A percentile compares a stretch with the other conserved stretches of the same genome.
These are phyloP conservation scores for Solanum hybrid DNA, from an alignment of 305 asterid genomes.

Conservation along the genomic window DNA sequence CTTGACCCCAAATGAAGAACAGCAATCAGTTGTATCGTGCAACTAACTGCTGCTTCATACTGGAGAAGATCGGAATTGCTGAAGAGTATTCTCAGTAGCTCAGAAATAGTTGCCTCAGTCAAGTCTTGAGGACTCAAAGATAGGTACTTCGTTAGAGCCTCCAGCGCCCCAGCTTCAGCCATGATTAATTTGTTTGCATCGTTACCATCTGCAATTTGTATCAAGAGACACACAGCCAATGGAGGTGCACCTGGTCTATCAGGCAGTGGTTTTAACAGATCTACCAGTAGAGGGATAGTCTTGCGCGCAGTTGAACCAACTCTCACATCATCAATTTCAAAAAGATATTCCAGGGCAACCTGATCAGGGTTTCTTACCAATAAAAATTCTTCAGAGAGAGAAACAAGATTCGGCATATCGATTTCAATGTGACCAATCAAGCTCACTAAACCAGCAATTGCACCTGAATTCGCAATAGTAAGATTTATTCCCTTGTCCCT, in stretches of 20 bases:
- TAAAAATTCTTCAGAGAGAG: constrained; percentile 65
- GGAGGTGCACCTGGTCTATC: constrained; percentile 87
- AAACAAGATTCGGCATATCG: constrained; percentile 53
- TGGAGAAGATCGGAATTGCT: constrained; percentile 51
- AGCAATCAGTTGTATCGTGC: constrained; percentile 71
- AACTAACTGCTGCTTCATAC: constrained; percentile 54
- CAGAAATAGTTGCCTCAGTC: constrained; percentile 68
- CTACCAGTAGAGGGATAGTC: constrained; percentile 74
- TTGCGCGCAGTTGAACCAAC: constrained; percentile 57
- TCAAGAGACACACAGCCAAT: constrained; percentile 54
- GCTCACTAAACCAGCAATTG: constrained; percentile 53
- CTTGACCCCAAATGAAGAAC: constrained; percentile 92
- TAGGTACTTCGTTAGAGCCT: constrained; percentile 70
- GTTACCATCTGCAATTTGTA: constrained; percentile 67
- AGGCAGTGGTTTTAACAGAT: constrained; percentile 75
- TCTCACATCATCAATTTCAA: constrained; percentile 70
- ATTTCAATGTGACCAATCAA: constrained; percentile 60
- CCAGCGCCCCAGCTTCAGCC: constrained; percentile 84
- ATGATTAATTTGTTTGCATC: constrained; percentile 59
- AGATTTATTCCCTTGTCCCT: constrained; percentile 55
- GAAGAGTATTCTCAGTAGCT: constrained; percentile 63
- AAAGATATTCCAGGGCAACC: constrained; percentile 56
- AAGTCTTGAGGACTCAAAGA: constrained; percentile 84
- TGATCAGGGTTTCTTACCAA: constrained; percentile 64
- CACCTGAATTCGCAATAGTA: constrained; percentile 66